Base-by-base conservation (phyloP, 768 basidiomycete species). In the Kwoniella mangroviensis region DNA sequence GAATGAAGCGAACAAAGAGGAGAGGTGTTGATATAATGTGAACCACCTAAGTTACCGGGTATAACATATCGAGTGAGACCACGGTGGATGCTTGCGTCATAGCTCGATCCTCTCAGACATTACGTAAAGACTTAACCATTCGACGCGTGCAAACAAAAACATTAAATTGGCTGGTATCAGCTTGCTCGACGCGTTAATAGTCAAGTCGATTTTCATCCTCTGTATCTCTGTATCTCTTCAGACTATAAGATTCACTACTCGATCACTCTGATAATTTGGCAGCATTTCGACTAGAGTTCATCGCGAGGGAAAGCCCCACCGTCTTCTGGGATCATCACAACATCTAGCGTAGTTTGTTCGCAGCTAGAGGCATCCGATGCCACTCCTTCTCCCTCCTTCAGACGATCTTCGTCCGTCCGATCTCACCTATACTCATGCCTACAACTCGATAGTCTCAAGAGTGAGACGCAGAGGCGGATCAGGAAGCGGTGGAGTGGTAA, bases 381-480 rank as follows among this genome's bases (percentile, higher is more conserved):
- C 82, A 12, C 75, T 83, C 45, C 63, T 83, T 22, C 73, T 77
- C 13, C 82, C 82, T 1, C 82, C 82, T 19, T 70, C 75, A 21
- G 73, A 78, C n/a, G 73, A 79, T 62, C 70, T 79, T 17, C 70
- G 78, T 7, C 69, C 78, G 0, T 75, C 73, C 11, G 80, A 79
- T 19, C 71, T 80, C 40, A 79, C 78, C 58, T 83, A 83, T 62
- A 75, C 74, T 15, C 68, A 81, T 58, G 82, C 81, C 13, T 83
- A 81, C 75, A 76, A 75, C 45, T 78, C 78, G 15, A 82, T 83
- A 69, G 69, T 82, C 17, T 78, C 78, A 10, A 64, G 81, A 13
- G 81, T 82, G 2, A 40, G 79, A 26, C 41, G 74, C 17, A 73
- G 71, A 63, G 78, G 77, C 12, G 75, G 77, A 15, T 75, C 75